A percentile compares a stretch with the other conserved stretches of the same genome.
Evolutionary conservation across 768 basidiomycete genomes (phyloP).

Genomic region (Arthromyces matolae): DNA sequence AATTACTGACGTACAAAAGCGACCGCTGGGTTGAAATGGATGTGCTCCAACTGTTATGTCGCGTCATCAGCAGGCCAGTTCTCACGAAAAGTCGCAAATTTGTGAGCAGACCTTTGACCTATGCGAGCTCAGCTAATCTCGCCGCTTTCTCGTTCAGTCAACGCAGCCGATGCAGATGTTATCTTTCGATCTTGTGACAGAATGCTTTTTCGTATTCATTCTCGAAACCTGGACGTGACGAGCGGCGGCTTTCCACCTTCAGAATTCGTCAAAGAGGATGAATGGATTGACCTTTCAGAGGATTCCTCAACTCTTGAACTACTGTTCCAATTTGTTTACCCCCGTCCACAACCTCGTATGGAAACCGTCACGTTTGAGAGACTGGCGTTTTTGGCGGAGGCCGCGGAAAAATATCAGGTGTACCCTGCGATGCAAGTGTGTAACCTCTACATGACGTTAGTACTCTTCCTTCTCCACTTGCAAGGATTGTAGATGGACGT

Average conservation of each 20-base stretch:
- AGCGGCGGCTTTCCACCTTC: conserved; percentile 12
- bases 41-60: too few species aligned
- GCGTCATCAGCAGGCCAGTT: too few species aligned
- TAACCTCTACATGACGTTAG: conserved; percentile 18
- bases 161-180: conserved; percentile 13
- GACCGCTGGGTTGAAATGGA: too few species aligned
- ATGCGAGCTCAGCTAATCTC: too few species aligned
- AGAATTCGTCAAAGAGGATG: not conserved
- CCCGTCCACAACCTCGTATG: conserved; percentile 11
- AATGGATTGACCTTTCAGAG: conserved; percentile 13
- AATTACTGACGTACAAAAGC: too few species aligned
- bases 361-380: conserved; percentile 7
- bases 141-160: too few species aligned
- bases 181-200: conserved; percentile 12
- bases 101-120: too few species aligned
- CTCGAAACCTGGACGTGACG: conserved; percentile 13
- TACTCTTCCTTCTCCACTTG: not conserved
- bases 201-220: conserved; percentile 14
- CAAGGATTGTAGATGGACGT: not conserved
- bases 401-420: conserved; percentile 19
- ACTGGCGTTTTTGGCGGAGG: conserved; percentile 13
- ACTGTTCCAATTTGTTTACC: conserved; percentile 19
- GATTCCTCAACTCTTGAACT: conserved; percentile 14
- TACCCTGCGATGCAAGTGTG: conserved; percentile 20
- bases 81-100: too few species aligned